A percentile compares a stretch with the other conserved stretches of the same genome.
These are phyloP conservation scores for Triangularia setosa DNA, from an alignment of 2,329 filamentous ascomycete genomes.

Conservation along the genomic window DNA sequence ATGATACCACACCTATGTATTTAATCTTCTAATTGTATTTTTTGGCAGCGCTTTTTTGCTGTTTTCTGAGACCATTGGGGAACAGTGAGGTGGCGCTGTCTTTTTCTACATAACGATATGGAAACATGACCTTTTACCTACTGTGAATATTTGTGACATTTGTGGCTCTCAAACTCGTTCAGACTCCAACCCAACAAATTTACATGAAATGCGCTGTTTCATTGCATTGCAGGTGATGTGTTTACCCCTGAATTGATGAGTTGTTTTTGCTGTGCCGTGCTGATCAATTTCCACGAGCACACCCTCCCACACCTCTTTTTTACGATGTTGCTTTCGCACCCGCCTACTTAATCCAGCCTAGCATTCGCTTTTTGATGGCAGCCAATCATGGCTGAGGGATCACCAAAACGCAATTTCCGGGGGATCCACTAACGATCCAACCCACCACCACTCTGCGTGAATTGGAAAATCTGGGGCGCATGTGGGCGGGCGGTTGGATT, in stretches of 20 bases:
- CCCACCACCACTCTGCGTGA: not conserved
- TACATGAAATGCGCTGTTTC: not conserved
- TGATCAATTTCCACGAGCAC: not conserved
- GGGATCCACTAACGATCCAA: not conserved
- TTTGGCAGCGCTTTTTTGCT: slow-evolving; percentile 13
- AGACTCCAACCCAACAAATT: no score
- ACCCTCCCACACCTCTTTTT: no score
- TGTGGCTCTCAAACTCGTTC: no score
- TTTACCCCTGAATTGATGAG: not conserved
- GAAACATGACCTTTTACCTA: not conserved
- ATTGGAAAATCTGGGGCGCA: not conserved
- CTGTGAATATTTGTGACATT: not conserved
- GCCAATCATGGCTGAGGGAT: not conserved
- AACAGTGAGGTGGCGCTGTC: not conserved
- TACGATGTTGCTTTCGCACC: not conserved
- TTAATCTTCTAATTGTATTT: slow-evolving; percentile 48
- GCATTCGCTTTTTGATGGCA: not conserved
- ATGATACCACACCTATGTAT: slow-evolving; percentile 35
- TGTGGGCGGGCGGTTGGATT: not conserved
- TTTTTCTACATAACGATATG: slow-evolving; percentile 3
- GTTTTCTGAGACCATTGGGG: not conserved
- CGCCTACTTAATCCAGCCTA: not conserved
- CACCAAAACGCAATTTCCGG: not conserved
- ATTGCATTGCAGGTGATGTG: not conserved
- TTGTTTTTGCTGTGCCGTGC: not conserved